These are phyloP conservation scores for Reutealis trisperma DNA, from an alignment of 345 rosid species.

Conservation along the genomic window DNA sequence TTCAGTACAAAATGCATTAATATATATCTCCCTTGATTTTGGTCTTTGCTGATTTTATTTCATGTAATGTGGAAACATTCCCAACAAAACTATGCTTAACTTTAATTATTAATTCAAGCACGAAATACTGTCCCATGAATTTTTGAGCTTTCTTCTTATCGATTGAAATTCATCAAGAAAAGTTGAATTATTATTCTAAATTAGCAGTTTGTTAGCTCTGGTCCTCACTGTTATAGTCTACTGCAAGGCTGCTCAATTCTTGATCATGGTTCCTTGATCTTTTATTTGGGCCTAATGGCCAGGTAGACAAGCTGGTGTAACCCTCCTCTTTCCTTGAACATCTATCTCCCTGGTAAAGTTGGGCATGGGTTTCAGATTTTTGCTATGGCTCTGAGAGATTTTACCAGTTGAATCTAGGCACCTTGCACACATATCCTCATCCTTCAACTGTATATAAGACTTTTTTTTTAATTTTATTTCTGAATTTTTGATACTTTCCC, in stretches of 20 bases:
- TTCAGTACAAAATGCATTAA: background rate
- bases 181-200: background rate
- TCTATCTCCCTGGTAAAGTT: background rate
- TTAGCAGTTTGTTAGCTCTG: background rate
- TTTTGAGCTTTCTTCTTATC: background rate
- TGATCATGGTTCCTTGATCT: background rate
- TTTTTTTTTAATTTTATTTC: background rate
- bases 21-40: background rate
- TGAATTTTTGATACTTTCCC: background rate
- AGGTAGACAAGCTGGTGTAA: background rate
- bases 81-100: background rate
- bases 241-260: background rate
- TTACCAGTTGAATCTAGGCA: background rate
- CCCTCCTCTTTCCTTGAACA: background rate
- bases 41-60: background rate
- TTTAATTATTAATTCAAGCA: background rate
- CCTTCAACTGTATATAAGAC: background rate
- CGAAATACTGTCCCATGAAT: background rate
- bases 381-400: background rate
- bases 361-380: background rate
- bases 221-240: background rate
- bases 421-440: background rate
- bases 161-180: slow-evolving; percentile 1
- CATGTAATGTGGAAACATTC: no score
- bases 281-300: background rate